These are phyloP conservation scores for Hippophae tibetana DNA, from an alignment of 306 rosid genomes.

Conservation along the genomic window DNA sequence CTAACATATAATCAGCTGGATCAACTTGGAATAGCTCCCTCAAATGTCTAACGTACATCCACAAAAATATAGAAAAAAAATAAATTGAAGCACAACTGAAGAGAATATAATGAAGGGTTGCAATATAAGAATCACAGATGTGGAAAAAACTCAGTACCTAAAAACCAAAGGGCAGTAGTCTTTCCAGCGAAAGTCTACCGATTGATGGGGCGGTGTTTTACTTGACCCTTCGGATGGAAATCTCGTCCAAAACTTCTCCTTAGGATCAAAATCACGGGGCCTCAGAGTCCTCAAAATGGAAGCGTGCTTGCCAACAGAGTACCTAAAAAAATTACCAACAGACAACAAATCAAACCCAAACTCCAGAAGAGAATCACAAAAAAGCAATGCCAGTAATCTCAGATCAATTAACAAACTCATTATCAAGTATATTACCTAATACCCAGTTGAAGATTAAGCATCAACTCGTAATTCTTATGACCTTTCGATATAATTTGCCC, in stretches of 20 bases:
- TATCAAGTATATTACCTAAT: conserved; percentile 41
- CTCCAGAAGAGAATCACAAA: background rate
- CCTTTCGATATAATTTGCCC: conserved; percentile 77
- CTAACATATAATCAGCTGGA: conserved; percentile 93
- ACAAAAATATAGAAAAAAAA: background rate
- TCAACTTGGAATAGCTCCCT: conserved; percentile 81
- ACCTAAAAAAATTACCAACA: conserved; percentile 26
- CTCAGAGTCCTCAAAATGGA: conserved; percentile 44
- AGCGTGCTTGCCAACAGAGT: conserved; percentile 86
- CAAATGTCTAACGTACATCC: conserved; percentile 47
- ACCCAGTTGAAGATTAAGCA: conserved; percentile 91
- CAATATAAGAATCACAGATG: background rate
- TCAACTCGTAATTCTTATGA: conserved; percentile 82
- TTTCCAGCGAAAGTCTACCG: conserved; percentile 85
- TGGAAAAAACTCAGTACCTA: conserved; percentile 36
- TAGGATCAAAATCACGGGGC: conserved; percentile 68
- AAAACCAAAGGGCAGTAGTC: conserved; percentile 96
- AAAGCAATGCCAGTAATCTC: background rate
- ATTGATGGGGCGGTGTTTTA: conserved; percentile 87
- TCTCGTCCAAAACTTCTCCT: conserved; percentile 92
- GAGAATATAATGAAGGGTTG: background rate
- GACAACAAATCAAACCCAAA: conserved; percentile 3
- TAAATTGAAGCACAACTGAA: no score
- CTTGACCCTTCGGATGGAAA: conserved; percentile 88
- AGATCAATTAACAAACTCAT: background rate